Conservation (phyloP, 768 basidiomycete species). For the Mycena maculata region DNA sequence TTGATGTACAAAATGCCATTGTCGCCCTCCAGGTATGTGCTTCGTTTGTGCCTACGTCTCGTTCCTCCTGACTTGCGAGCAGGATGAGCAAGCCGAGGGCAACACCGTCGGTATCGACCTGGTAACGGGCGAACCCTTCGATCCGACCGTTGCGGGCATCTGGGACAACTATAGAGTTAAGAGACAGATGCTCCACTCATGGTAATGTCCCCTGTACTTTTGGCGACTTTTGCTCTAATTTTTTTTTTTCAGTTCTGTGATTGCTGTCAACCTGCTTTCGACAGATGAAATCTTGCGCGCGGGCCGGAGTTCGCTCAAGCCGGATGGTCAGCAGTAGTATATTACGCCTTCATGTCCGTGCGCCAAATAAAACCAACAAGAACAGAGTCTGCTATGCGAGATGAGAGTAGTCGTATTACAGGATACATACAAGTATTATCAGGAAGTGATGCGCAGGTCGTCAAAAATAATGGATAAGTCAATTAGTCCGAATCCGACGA, state of each 20-base stretch:
- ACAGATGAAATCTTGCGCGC: constrained; percentile 96
- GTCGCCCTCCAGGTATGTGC: constrained; percentile 84
- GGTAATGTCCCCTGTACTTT: constrained; percentile 59
- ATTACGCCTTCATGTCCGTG: constrained; percentile 5
- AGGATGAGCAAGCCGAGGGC: constrained; percentile 97
- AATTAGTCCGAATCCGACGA: constrained; percentile 29
- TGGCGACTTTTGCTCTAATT: constrained; percentile 27
- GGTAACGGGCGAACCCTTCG: constrained; percentile 94
- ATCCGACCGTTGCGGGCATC: constrained; percentile 94
- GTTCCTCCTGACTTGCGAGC: constrained; percentile 22
- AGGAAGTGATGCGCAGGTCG: background rate
- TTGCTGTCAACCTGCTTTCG: constrained; percentile 93
- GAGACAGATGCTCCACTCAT: constrained; percentile 97
- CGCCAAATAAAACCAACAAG: constrained; percentile 18
- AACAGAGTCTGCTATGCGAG: constrained; percentile 12
- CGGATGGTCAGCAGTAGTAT: constrained; percentile 69
- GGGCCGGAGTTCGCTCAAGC: constrained; percentile 87
- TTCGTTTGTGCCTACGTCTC: background rate
- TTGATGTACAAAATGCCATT: constrained; percentile 95
- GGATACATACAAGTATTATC: constrained; percentile 28
- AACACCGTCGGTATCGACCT: constrained; percentile 92
- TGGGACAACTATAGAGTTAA: constrained; percentile 99
- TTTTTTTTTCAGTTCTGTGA: constrained; percentile 74
- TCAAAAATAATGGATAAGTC: constrained; percentile 29
- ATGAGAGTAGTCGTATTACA: constrained; percentile 28